Evolutionary conservation across 331 rosid species (phyloP).

Genomic region (Telfairia occidentalis): DNA sequence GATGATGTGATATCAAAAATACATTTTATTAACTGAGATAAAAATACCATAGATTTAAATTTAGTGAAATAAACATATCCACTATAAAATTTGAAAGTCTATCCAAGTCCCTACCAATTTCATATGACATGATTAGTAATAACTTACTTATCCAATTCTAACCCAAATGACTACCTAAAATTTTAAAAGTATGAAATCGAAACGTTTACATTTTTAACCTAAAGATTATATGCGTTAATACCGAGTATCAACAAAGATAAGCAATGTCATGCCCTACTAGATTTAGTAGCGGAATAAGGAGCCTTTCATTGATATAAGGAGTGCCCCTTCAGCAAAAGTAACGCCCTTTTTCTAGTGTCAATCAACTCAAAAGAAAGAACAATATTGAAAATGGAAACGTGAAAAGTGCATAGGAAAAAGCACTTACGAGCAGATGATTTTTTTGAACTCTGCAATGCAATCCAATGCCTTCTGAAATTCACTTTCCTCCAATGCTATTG

Average conservation of each 20-base stretch:
- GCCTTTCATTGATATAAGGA: background rate
- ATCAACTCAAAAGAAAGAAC: background rate
- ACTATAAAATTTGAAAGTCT: too few relatives aligned
- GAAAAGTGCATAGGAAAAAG: background rate
- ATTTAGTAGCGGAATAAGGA: background rate
- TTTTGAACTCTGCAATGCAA: conserved; percentile 51
- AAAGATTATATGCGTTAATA: background rate
- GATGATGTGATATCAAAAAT: too few relatives aligned
- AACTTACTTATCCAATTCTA: too few relatives aligned
- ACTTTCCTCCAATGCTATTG: conserved; percentile 63
- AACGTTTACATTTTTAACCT: background rate
- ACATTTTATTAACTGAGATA: too few relatives aligned
- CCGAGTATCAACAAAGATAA: background rate
- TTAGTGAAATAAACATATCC: background rate
- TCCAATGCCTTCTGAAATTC: conserved; percentile 64
- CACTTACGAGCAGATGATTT: conserved; percentile 22
- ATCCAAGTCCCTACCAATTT: too few relatives aligned
- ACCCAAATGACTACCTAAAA: too few relatives aligned
- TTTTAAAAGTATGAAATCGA: background rate
- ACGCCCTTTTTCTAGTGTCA: background rate
- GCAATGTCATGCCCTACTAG: background rate
- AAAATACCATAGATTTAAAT: background rate
- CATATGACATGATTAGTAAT: too few relatives aligned
- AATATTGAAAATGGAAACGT: background rate
- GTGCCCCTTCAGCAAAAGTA: background rate